Percentiles rank a stretch among this genome's conserved stretches.
Conservation (phyloP, 108 stramenopile species). For the Fistulifera pelliculosa region DNA sequence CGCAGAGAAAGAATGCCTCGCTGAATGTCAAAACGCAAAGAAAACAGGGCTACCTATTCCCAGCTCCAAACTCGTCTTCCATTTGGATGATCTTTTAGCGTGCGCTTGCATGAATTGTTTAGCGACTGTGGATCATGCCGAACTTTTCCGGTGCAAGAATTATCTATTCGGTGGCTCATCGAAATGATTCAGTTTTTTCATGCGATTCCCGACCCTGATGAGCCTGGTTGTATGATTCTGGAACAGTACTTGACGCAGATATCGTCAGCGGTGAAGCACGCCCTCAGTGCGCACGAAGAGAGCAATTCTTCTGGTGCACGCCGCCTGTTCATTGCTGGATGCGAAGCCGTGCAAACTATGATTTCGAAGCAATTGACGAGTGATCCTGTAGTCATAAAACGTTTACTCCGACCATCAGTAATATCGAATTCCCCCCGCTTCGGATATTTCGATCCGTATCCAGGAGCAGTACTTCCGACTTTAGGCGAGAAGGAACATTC, state of each 20-base stretch:
- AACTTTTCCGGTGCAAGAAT: slow-evolving; percentile 55
- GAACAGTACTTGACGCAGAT: slow-evolving; percentile 73
- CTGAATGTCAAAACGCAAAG: too few species aligned
- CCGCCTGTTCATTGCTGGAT: slow-evolving; percentile 54
- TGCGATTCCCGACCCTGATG: slow-evolving; percentile 48
- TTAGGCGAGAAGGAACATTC: neutral
- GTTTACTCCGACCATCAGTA: slow-evolving; percentile 46
- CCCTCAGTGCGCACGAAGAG: slow-evolving; percentile 38
- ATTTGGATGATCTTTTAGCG: slow-evolving; percentile 14
- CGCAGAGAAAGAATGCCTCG: too few species aligned
- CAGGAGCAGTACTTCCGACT: too few species aligned
- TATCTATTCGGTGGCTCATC: slow-evolving; percentile 42
- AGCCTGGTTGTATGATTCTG: slow-evolving; percentile 37
- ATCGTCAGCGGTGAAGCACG: slow-evolving; percentile 60
- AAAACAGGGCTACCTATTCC: slow-evolving; percentile 11
- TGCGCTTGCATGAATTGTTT: slow-evolving; percentile 52
- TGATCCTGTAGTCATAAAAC: slow-evolving; percentile 47
- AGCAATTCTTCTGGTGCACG: slow-evolving; percentile 22
- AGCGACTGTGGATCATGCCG: slow-evolving; percentile 66
- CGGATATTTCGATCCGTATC: neutral
- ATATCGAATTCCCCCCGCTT: neutral
- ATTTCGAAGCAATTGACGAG: slow-evolving; percentile 32
- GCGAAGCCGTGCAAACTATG: slow-evolving; percentile 43
- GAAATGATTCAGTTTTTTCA: slow-evolving; percentile 50
- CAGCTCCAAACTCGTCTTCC: slow-evolving; percentile 5